Percentiles rank a stretch among this genome's conserved stretches.
Conservation (phyloP, 108 stramenopile genomes). For the Skeletonema potamos region DNA sequence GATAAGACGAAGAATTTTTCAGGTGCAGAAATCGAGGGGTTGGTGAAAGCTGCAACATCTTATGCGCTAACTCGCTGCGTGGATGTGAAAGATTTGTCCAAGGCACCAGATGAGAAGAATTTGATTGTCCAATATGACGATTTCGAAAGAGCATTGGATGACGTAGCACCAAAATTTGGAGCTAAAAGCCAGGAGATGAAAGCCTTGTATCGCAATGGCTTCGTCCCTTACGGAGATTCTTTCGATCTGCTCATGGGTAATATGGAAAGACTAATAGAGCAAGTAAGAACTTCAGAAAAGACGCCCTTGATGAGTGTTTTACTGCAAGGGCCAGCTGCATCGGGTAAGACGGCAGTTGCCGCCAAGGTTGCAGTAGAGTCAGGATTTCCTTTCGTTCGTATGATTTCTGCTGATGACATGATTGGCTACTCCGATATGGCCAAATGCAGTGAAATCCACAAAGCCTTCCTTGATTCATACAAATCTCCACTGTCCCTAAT, state of each 20-base stretch:
- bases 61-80: constrained; percentile 91
- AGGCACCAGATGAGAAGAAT: constrained; percentile 87
- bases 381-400: constrained; percentile 94
- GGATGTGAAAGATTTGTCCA: constrained; percentile 90
- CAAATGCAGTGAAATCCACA: constrained; percentile 90
- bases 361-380: constrained; percentile 93
- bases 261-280: constrained; percentile 88
- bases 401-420: constrained; percentile 97
- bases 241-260: constrained; percentile 85
- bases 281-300: constrained; percentile 80
- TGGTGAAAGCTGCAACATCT: constrained; percentile 96
- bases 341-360: constrained; percentile 98
- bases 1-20: constrained; percentile 96
- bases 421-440: constrained; percentile 88
- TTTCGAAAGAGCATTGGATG: constrained; percentile 87
- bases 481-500: constrained; percentile 95
- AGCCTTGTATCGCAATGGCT: constrained; percentile 92
- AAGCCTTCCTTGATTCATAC: constrained; percentile 97
- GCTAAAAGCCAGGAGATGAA: constrained; percentile 88
- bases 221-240: constrained; percentile 91
- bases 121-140: constrained; percentile 83
- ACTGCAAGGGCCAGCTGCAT: constrained; percentile 78
- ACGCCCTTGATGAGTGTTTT: constrained; percentile 94
- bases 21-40: constrained; percentile 98
- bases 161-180: constrained; percentile 95